phyloP scores from a whole-genome alignment of 148 eudicot genomes.

The Spergularia bocconei region DNA sequence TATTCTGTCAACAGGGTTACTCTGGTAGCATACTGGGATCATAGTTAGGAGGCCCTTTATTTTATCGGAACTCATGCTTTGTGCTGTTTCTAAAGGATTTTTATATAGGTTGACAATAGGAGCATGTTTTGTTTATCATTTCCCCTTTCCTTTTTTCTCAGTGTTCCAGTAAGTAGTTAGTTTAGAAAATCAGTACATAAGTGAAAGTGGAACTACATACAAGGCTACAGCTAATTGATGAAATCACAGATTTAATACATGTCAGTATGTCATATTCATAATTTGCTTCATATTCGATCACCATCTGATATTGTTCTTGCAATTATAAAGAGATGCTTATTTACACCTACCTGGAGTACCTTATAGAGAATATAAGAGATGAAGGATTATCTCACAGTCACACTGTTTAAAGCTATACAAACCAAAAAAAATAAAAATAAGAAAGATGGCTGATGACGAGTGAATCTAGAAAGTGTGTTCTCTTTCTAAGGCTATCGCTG shows the following conservation, averaged over 20 bases:
- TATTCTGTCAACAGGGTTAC: slow-evolving; percentile 15
- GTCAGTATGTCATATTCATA: slow-evolving; percentile 34
- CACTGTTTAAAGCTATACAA: no score
- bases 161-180: not conserved
- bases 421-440: no score
- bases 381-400: not conserved
- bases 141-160: not conserved
- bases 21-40: slow-evolving; percentile 12
- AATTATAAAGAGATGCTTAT: not conserved
- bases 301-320: not conserved
- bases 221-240: slow-evolving; percentile 69
- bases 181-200: not conserved
- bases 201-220: slow-evolving; percentile 38
- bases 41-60: slow-evolving; percentile 8
- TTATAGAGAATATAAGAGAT: not conserved
- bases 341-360: no score
- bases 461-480: no score
- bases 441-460: no score
- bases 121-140: slow-evolving; percentile 2
- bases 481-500: no score
- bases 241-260: slow-evolving; percentile 85
- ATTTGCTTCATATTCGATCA: not conserved
- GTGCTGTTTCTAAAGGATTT: slow-evolving; percentile 7
- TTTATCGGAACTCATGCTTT: slow-evolving; percentile 1
- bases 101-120: slow-evolving; percentile 5